Evolutionary conservation across 2,329 filamentous ascomycete species (phyloP).

Genomic region (Coniosporium tulheliwenetii): DNA sequence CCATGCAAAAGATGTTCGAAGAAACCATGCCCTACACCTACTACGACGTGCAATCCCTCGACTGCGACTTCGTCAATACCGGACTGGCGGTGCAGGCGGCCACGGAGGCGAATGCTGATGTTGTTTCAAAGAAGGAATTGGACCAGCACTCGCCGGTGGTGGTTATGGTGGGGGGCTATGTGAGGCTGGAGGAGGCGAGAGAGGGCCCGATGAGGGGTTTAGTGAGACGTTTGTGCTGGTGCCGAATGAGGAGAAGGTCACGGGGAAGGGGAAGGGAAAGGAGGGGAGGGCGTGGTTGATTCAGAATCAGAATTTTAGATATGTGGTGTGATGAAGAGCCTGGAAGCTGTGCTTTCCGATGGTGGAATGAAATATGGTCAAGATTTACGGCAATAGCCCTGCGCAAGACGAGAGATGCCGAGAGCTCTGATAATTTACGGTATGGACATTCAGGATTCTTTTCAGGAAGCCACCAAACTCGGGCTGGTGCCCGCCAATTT

Average conservation of each 20-base stretch:
- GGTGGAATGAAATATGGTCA: too few relatives aligned
- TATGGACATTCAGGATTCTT: too few relatives aligned
- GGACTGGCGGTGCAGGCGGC: constrained; percentile 7
- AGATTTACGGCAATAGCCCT: too few relatives aligned
- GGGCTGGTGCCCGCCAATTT: too few relatives aligned
- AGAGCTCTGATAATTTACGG: too few relatives aligned
- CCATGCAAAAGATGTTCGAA: constrained; percentile 54
- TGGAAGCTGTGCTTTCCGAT: too few relatives aligned
- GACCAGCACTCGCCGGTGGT: constrained; percentile 53
- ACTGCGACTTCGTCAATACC: constrained; percentile 64
- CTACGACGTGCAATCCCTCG: constrained; percentile 62
- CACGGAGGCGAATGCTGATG: constrained; percentile 29
- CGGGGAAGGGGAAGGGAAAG: constrained; percentile 14
- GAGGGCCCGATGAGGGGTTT: constrained; percentile 52
- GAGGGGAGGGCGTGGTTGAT: constrained; percentile 21
- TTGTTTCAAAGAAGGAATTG: constrained; percentile 19
- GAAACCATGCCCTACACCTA: constrained; percentile 45
- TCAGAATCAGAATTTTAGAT: constrained; percentile 26
- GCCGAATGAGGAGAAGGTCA: constrained; percentile 31
- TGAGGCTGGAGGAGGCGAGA: constrained; percentile 46
- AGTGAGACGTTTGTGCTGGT: constrained; percentile 70
- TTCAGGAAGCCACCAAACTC: too few relatives aligned
- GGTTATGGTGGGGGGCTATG: constrained; percentile 57
- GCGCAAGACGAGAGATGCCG: too few relatives aligned
- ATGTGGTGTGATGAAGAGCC: constrained; percentile 18